These are phyloP conservation scores for Lomentospora prolificans DNA, from an alignment of 2,329 filamentous ascomycete species.

Conservation along the genomic window DNA sequence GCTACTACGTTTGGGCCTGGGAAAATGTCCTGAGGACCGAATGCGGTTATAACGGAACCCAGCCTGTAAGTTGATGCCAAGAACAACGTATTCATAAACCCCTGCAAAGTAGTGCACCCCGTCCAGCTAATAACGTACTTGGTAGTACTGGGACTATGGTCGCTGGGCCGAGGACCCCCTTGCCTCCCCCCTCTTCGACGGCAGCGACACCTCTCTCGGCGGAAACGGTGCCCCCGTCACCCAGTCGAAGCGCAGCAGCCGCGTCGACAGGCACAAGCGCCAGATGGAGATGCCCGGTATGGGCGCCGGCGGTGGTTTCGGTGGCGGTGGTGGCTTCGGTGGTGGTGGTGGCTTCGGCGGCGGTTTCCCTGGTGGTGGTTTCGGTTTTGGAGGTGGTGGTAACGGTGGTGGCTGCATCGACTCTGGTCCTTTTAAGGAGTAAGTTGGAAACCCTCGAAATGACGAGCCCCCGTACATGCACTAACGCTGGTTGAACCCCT, in stretches of 20 bases:
- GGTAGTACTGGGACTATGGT: slow-evolving; percentile 43
- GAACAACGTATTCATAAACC: too few species aligned
- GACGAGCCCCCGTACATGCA: too few species aligned
- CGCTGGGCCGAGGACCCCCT: slow-evolving; percentile 32
- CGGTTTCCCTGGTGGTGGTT: neutral
- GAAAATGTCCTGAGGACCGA: slow-evolving; percentile 29
- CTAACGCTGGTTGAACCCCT: neutral
- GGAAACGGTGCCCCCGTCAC: slow-evolving; percentile 29
- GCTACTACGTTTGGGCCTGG: slow-evolving; percentile 28
- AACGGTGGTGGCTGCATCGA: slow-evolving; percentile 44
- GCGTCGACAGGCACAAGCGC: slow-evolving; percentile 11
- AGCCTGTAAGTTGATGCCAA: slow-evolving; percentile 21
- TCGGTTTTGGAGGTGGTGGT: slow-evolving; percentile 27
- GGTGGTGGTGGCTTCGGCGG: slow-evolving; percentile 6
- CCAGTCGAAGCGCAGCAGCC: neutral
- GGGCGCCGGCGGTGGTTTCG: slow-evolving; percentile 11
- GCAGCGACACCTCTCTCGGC: slow-evolving; percentile 38
- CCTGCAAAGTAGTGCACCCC: too few species aligned
- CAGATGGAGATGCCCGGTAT: neutral
- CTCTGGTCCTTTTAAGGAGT: slow-evolving; percentile 41
- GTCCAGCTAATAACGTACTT: too few species aligned
- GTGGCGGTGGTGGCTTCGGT: slow-evolving; percentile 13
- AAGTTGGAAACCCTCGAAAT: too few species aligned
- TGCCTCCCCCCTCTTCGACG: slow-evolving; percentile 45
- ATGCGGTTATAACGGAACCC: slow-evolving; percentile 29